Base-by-base conservation (phyloP, 1,139 yeast genomes). In the Pichia sp. region DNA sequence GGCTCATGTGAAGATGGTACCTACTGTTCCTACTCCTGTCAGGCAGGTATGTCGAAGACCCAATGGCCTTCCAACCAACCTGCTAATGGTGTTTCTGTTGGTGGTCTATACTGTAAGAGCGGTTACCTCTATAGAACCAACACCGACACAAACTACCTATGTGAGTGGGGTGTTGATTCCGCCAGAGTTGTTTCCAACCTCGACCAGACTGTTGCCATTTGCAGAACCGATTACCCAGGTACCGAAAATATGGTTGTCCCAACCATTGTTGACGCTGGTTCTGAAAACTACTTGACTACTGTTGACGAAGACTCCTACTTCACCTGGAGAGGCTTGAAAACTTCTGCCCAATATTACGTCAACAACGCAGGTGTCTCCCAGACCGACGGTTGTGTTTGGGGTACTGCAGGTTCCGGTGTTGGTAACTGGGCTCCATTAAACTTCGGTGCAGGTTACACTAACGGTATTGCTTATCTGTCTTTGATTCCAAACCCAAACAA, bases 181-280 rank as follows among this genome's bases (percentile, higher is more conserved):
- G 90, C 90, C 57, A 67, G 71, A 58, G 88, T 84, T 63, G 82
- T 75, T 57, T 79, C 82, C 56, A 71, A 84, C 64, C 69, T 86
- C 60, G 68, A 69, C 60, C 67, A 82, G 61, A 76, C 78, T 50
- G 87, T 86, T 64, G 88, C 93, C 54, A 78, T 87, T 62, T 87
- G 95, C 74, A 83, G 92, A 81, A 87, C 95, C 59, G 95, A 87
- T 72, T 87, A 87, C 75, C 93, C 95, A 69, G 93, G 93, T 76
- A 82, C 93, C 57, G 95, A 87, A 76, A 86, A 85, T 75, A 87
- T 87, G 95, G 87, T 81, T 69, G 78, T 86, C 60, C 93, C 95
- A 72, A 84, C 92, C 57, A 79, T 80, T 67, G 85, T 87, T 62
- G 67, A 72, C 51, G 83, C 83, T 53, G 90, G 90, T 62, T 66